Evolutionary conservation across 2,329 filamentous ascomycete genomes (phyloP).

Genomic region (Exophiala xenobiotica): DNA sequence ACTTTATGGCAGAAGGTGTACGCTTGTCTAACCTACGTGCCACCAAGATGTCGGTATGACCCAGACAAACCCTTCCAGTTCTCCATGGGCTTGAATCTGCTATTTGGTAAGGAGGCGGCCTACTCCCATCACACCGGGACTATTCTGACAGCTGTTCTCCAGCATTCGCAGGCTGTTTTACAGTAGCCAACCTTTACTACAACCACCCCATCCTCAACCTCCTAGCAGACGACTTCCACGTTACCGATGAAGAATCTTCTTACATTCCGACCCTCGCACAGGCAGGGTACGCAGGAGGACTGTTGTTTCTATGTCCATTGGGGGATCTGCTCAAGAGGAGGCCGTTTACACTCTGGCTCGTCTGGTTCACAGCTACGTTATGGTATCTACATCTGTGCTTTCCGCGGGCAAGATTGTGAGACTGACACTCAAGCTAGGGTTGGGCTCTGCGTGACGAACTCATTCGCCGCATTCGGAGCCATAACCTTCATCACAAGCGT

Average conservation of each 20-base stretch:
- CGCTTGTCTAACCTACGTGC: constrained; percentile 29
- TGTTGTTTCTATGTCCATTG: constrained; percentile 72
- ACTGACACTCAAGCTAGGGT: constrained; percentile 37
- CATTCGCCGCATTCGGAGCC: constrained; percentile 64
- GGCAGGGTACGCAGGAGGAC: constrained; percentile 71
- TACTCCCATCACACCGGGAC: too few species aligned
- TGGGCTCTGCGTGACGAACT: constrained; percentile 66
- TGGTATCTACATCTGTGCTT: constrained; percentile 49
- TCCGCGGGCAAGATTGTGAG: too few species aligned
- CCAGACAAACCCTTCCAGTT: constrained; percentile 32
- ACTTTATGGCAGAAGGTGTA: constrained; percentile 16
- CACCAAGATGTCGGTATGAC: constrained; percentile 33
- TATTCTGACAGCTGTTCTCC: constrained; percentile 29
- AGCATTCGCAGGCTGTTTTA: constrained; percentile 55
- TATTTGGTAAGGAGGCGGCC: constrained; percentile 37
- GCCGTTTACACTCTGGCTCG: constrained; percentile 63
- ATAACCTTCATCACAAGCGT: constrained; percentile 72
- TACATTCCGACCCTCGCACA: constrained; percentile 74
- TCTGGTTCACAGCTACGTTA: constrained; percentile 65
- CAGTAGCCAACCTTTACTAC: constrained; percentile 80
- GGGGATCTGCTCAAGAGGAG: constrained; percentile 68
- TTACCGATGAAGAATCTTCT: constrained; percentile 66
- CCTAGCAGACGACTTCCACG: constrained; percentile 67
- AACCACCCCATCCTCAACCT: constrained; percentile 76
- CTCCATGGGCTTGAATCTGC: constrained; percentile 32